Percentiles rank a stretch among this genome's conserved stretches.
Evolutionary conservation across 257 asterid species (phyloP).

Genomic region (Nicotiana attenuata): DNA sequence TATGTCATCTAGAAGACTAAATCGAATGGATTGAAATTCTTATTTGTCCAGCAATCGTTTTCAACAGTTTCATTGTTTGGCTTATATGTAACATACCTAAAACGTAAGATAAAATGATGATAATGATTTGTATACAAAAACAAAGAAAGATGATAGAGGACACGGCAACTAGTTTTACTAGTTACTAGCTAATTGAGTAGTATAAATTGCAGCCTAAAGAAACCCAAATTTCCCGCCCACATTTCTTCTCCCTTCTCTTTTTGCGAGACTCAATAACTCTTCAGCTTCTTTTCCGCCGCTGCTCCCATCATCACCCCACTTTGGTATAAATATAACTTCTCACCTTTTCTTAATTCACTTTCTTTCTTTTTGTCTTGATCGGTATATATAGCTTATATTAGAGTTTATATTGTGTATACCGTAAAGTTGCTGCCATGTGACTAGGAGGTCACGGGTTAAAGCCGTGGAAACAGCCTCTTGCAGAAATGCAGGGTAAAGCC

Average conservation of each 20-base stretch:
- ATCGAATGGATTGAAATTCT: conserved; percentile 35
- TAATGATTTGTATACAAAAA: too few species aligned
- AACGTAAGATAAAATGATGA: neutral
- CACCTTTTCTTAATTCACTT: neutral
- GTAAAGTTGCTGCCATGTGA: too few species aligned
- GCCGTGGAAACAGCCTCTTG: too few species aligned
- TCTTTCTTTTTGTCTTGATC: neutral
- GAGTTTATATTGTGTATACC: too few species aligned
- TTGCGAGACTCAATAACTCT: conserved; percentile 44
- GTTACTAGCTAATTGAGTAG: conserved; percentile 23
- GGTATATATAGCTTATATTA: too few species aligned
- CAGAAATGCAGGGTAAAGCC: too few species aligned
- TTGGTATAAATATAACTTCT: neutral
- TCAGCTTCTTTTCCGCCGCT: neutral
- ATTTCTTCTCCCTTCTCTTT: conserved; percentile 29
- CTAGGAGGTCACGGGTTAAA: too few species aligned
- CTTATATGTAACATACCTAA: neutral
- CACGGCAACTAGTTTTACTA: too few species aligned
- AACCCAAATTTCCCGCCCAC: conserved; percentile 24
- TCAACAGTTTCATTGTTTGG: conserved; percentile 37
- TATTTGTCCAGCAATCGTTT: conserved; percentile 39
- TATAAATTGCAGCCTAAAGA: conserved; percentile 54
- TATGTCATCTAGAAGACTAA: too few species aligned
- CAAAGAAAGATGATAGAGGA: too few species aligned
- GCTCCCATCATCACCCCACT: conserved; percentile 40